Percentiles rank a stretch among this genome's conserved stretches.
These are phyloP conservation scores for Wickerhamiella sergipiensis DNA, from an alignment of 805 yeast species.

Conservation along the genomic window DNA sequence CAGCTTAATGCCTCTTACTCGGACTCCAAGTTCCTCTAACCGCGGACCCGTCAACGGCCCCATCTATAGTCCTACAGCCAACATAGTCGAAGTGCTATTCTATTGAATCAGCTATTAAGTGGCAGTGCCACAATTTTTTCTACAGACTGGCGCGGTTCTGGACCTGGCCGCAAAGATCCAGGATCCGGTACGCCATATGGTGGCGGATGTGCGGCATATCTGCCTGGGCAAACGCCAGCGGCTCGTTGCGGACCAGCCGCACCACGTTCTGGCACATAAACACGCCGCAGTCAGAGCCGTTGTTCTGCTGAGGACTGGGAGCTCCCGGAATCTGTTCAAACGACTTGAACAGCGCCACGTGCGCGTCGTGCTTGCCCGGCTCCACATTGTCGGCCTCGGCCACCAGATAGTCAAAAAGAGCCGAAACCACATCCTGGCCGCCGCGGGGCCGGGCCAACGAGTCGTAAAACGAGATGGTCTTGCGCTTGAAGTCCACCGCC, in stretches of 20 bases:
- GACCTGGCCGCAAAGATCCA: conserved; percentile 2
- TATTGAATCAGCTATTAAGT: no score
- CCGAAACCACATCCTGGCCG: conserved; percentile 30
- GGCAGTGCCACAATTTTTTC: no score
- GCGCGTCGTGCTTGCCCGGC: conserved; percentile 24
- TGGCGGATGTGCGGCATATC: conserved; percentile 61
- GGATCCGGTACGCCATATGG: conserved; percentile 45
- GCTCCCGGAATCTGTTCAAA: conserved; percentile 14
- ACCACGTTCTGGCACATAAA: conserved; percentile 72
- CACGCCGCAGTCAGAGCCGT: conserved; percentile 93
- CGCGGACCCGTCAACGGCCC: no score
- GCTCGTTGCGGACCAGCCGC: conserved; percentile 38
- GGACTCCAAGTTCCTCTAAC: neutral
- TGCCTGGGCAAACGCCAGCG: conserved; percentile 42
- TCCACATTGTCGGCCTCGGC: conserved; percentile 49
- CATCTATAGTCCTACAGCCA: no score
- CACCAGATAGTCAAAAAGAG: conserved; percentile 46
- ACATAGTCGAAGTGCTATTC: no score
- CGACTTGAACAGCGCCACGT: conserved; percentile 23
- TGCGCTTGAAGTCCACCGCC: conserved; percentile 48
- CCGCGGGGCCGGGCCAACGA: conserved; percentile 34
- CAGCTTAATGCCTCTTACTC: neutral
- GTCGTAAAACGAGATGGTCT: conserved; percentile 59
- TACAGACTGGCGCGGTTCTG: no score
- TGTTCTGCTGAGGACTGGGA: conserved; percentile 70